These are phyloP conservation scores for Rhazya stricta DNA, from an alignment of 257 asterid species.

Conservation along the genomic window DNA sequence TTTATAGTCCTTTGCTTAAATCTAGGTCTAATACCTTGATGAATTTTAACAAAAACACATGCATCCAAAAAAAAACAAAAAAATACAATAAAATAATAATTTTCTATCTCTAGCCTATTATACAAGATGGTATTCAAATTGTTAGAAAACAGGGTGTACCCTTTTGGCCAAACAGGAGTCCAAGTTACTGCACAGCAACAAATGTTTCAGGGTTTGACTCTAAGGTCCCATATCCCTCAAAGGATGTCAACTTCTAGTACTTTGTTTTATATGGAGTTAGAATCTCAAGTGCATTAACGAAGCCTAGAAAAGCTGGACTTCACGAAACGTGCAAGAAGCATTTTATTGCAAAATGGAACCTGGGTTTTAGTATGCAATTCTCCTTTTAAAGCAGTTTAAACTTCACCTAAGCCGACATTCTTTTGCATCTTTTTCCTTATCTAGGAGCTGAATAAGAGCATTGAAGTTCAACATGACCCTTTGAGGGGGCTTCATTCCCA, in stretches of 20 bases:
- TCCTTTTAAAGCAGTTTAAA: no score
- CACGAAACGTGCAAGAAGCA: neutral
- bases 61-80: neutral
- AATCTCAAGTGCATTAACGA: neutral
- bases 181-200: neutral
- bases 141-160: neutral
- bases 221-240: neutral
- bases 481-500: neutral
- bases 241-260: neutral
- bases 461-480: neutral
- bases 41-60: neutral
- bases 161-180: neutral
- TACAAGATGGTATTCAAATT: neutral
- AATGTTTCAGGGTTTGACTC: neutral
- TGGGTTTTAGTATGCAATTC: neutral
- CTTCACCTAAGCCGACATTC: neutral
- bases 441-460: neutral
- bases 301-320: neutral
- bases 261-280: neutral
- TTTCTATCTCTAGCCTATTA: neutral
- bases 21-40: neutral
- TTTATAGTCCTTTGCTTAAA: neutral
- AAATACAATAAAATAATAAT: neutral
- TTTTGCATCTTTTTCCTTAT: no score
- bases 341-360: neutral